Percentiles rank a stretch among this genome's conserved stretches.
Evolutionary conservation across 768 basidiomycete species (phyloP).

Genomic region (Holtermanniella nyarrowii): DNA sequence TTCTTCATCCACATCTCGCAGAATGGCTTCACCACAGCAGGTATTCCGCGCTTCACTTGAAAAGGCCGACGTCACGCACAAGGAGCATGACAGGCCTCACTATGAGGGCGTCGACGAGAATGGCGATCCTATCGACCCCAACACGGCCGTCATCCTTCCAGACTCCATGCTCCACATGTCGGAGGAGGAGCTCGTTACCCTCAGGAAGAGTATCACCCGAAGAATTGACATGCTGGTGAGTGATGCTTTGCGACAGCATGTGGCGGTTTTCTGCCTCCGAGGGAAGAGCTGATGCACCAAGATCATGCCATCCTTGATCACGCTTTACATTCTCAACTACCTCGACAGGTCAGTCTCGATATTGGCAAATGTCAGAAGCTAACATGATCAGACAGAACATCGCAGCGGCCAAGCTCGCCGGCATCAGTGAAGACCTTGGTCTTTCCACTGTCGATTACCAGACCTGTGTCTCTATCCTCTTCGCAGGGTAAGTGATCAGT

Average conservation of each 20-base stretch:
- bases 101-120: background rate
- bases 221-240: background rate
- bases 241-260: background rate
- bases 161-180: background rate
- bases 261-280: too few species aligned
- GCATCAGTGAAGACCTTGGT: slow-evolving; percentile 29
- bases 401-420: slow-evolving; percentile 27
- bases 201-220: background rate
- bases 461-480: slow-evolving; percentile 27
- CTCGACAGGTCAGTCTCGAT: background rate
- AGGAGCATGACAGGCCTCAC: background rate
- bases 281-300: too few species aligned
- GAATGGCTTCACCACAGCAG: too few species aligned
- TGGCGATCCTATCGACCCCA: background rate
- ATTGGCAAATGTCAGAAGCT: slow-evolving; percentile 4
- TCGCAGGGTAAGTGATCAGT: slow-evolving; percentile 36
- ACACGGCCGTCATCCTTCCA: background rate
- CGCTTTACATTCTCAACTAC: slow-evolving; percentile 15
- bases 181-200: background rate
- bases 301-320: slow-evolving; percentile 25
- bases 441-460: slow-evolving; percentile 28
- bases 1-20: too few species aligned
- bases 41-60: too few species aligned
- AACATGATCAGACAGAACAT: slow-evolving; percentile 32
- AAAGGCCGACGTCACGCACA: background rate